Evolutionary conservation across 2,329 filamentous ascomycete genomes (phyloP), one percentile per base, ranked within the genome.

Genomic region (Fonsecaea monophora): DNA sequence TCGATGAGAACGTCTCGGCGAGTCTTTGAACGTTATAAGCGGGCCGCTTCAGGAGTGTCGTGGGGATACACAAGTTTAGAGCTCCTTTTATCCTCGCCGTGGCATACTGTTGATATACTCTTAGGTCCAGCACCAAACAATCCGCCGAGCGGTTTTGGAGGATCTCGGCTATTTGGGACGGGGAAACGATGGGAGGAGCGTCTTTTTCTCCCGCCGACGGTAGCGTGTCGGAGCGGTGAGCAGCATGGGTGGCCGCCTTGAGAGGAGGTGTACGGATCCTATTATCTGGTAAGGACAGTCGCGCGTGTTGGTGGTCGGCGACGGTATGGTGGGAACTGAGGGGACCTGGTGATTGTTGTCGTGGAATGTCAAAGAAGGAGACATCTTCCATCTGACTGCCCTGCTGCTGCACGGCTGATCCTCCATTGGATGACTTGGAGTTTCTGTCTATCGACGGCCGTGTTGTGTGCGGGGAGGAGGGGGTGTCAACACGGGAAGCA

Each of bases 41-140:
- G 0, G 92, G 89, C 58, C 95, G 86, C 78, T 98, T 98, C 18
- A 99, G 81, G 13, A 99, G 82, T 0, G 94, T 98, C 0, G 95
- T 98, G 0, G 95, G 95, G 68, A 98, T 96, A 75, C 95, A 98
- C 4, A 99, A 82, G 75, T 96, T 98, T 37, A 99, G 80, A 0
- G 94, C 92, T n/a, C 90, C 89, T 58, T 84, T 81, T 62, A 98
- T 91, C 35, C 91, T 88, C 25, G 91, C 89, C 54, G 87, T 84
- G 0, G 89, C 86, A 75, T 90, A 97, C 71, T 94, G 92, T 21
- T 93, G 92, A 34, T 90, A 92, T 0, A 96, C 93, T 45, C 95
- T 88, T 25, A 98, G 86, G 76, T 99, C 95, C 4, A 99, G 81
- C 1, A 98, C 76, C 37, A 99, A 81, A 0, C 92, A 78, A 55